These are phyloP conservation scores for Thyridium curvatum DNA, from an alignment of 2,329 filamentous ascomycete species.

Conservation along the genomic window DNA sequence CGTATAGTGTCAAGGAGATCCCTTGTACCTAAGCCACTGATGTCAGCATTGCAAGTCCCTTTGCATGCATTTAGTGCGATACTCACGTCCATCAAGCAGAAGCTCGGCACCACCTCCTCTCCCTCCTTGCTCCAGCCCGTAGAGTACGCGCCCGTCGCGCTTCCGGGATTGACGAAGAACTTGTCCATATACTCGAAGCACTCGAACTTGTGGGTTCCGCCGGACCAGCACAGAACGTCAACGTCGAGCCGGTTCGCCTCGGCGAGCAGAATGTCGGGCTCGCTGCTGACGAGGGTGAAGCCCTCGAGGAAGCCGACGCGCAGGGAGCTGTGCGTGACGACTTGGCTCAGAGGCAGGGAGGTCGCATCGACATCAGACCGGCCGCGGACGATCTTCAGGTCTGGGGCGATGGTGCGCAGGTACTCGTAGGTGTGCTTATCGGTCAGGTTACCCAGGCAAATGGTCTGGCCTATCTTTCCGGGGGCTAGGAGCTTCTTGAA, in stretches of 20 bases:
- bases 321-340: slow-evolving; percentile 59
- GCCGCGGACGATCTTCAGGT: slow-evolving; percentile 64
- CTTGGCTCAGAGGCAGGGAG: slow-evolving; percentile 57
- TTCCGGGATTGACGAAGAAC: slow-evolving; percentile 66
- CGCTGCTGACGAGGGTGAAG: slow-evolving; percentile 61
- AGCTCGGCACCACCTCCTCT: slow-evolving; percentile 76
- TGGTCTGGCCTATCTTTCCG: slow-evolving; percentile 75
- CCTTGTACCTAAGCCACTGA: slow-evolving; percentile 70
- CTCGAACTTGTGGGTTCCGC: slow-evolving; percentile 62
- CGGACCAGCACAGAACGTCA: slow-evolving; percentile 59
- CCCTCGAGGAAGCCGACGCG: slow-evolving; percentile 63
- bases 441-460: slow-evolving; percentile 75
- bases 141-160: slow-evolving; percentile 57
- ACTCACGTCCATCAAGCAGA: slow-evolving; percentile 96
- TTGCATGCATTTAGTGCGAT: neutral
- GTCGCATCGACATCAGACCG: slow-evolving; percentile 62
- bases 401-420: slow-evolving; percentile 66
- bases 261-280: slow-evolving; percentile 60
- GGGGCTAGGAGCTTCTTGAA: slow-evolving; percentile 82
- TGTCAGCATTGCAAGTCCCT: slow-evolving; percentile 12
- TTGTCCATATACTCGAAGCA: slow-evolving; percentile 70
- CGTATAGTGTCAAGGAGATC: slow-evolving; percentile 90
- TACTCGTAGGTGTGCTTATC: slow-evolving; percentile 77
- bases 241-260: slow-evolving; percentile 64
- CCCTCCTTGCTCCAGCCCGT: slow-evolving; percentile 50